Conservation (phyloP, 352 stramenopile genomes). For the Pythium volutum region DNA sequence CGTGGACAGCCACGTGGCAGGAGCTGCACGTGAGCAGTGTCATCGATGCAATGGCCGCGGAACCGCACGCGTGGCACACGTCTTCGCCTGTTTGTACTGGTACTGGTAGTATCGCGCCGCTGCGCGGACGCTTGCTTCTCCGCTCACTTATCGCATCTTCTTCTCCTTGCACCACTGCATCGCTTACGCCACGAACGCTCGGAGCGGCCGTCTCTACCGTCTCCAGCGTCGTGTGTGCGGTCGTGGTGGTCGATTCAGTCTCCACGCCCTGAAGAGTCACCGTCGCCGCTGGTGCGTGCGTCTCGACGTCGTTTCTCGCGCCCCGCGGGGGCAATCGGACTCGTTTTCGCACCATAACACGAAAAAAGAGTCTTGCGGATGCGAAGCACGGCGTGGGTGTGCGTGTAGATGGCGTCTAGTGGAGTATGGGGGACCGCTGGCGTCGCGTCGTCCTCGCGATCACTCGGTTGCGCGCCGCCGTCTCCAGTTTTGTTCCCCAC, state of each 20-base stretch:
- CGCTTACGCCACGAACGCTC: neutral
- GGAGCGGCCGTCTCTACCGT: neutral
- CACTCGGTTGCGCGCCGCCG: neutral
- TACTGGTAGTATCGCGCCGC: too few species aligned
- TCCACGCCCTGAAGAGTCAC: neutral
- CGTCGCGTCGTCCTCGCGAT: neutral
- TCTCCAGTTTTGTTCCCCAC: conserved; percentile 3
- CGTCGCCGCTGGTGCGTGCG: neutral
- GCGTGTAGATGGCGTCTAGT: neutral
- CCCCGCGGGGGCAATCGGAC: neutral
- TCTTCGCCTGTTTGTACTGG: neutral
- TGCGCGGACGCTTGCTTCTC: conserved; percentile 15
- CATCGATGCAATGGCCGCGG: neutral
- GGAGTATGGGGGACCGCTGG: neutral
- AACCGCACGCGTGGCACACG: neutral
- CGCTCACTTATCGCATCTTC: neutral
- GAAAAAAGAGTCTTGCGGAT: neutral
- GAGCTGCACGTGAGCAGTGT: conserved; percentile 5
- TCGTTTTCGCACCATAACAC: conserved; percentile 9
- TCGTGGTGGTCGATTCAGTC: neutral
- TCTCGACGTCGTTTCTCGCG: conserved; percentile 12
- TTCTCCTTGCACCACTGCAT: neutral
- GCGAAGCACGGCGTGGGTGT: neutral
- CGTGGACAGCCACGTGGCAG: conserved; percentile 11
- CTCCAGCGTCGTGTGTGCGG: neutral